Evolutionary conservation across 352 stramenopile genomes (phyloP), one percentile per base, ranked within the genome.

Genomic region (Globisporangium yorkense): DNA sequence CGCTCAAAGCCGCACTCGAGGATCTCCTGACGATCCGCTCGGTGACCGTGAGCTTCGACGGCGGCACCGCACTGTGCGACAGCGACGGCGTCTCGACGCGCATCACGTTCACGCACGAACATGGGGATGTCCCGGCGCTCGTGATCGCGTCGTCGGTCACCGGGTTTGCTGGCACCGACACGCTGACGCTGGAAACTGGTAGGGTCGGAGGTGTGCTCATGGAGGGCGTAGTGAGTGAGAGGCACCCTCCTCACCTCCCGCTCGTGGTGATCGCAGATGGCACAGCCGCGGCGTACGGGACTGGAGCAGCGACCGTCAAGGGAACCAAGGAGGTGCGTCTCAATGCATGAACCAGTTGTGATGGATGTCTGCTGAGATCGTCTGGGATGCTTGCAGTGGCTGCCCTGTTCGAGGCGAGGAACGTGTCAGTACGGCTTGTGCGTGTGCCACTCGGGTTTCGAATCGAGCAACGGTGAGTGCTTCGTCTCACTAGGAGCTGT

Each of bases 61-160:
- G 66, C 15, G 77, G 76, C 33, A 58, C 54, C 5, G 66, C 57
- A 7, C 49, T 89, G 5, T 96, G 86, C 65, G 67, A 72, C 18
- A 37, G 47, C 0, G 53, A 78, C 8, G 84, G 84, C 24, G 74
- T 84, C 6, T 88, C 83, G 16, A 69, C 79, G 16, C 53, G 74
- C 46, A 65, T 93, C 56, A 88, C 80, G 6, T 93, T 89, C 61
- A 77, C 67, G 5, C 61, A 84, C 41, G 80, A 93, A 52, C 78
- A 89, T 47, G 83, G 80, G 7, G 63, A 87, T 37, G 66, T 93
- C 5, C 83, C 78, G 16, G 50, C 67, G 20, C 68, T 91, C 0
- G 57, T 88, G 18, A 62, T 68, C 6, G 44, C 63, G 5, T 60
- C 75, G 1, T 59, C 44, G 2, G 24, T 86, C 16, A 60, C 61